phyloP scores from a whole-genome alignment of 768 basidiomycete genomes.

The Boletus fagicola region DNA sequence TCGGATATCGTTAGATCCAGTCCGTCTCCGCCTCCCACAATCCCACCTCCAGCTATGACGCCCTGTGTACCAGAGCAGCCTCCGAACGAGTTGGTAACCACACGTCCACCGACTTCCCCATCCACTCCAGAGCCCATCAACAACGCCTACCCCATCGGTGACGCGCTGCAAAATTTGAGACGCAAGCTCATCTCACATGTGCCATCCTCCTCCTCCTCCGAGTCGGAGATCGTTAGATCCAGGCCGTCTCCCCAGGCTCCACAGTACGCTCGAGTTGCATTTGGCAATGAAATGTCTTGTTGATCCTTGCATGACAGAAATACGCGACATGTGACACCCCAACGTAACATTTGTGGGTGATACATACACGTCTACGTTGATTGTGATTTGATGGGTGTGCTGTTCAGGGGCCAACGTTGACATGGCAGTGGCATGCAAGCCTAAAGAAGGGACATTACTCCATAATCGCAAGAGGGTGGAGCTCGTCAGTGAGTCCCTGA shows the following conservation, averaged over 20 bases:
- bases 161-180: constrained; percentile 26
- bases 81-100: constrained; percentile 1
- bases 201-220: constrained; percentile 18
- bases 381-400: background rate
- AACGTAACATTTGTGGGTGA: constrained; percentile 42
- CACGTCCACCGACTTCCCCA: background rate
- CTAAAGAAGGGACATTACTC: constrained; percentile 61
- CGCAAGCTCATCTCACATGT: constrained; percentile 27
- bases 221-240: constrained; percentile 16
- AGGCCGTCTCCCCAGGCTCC: constrained; percentile 14
- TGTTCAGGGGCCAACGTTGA: constrained; percentile 56
- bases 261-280: constrained; percentile 16
- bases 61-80: constrained; percentile 7
- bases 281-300: background rate
- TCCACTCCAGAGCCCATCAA: constrained; percentile 7
- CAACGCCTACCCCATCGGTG: constrained; percentile 9
- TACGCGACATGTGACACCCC: constrained; percentile 38
- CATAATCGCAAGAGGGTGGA: constrained; percentile 68
- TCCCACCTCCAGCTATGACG: background rate
- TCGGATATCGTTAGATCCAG: constrained; percentile 15
- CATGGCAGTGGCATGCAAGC: constrained; percentile 71
- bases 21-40: constrained; percentile 10
- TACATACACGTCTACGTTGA: background rate
- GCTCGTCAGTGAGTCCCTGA: constrained; percentile 67
- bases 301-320: constrained; percentile 11